Evolutionary conservation across 2,329 filamentous ascomycete species (phyloP), one percentile per base, ranked within the genome.

Genomic region (Pseudocercospora crystallina): DNA sequence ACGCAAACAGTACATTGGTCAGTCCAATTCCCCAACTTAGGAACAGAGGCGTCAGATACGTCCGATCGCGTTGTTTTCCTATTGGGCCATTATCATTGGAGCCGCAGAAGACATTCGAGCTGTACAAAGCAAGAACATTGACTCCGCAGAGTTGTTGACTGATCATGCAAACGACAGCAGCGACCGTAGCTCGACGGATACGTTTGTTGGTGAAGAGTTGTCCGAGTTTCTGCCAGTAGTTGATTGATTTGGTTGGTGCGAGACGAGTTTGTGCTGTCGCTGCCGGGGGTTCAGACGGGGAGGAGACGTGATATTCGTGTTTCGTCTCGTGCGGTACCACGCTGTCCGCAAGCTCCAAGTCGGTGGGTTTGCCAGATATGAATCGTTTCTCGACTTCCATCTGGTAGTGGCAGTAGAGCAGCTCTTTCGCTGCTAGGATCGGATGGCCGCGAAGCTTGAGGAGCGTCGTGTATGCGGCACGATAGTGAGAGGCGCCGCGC

Each of bases 21-120:
- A 66, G 26, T 3, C 63, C 65, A 13, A 65, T 59, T 2, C 64
- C 65, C 62, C 63, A 67, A 20, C 55, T 59, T 10, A 67, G 47
- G 38, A 61, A 61, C 8, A 67, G 46, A 7, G 64, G 61, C 2
- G 59, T 35, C 37, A 50, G 52, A 35, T 56, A 39, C 29, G 49
- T 40, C 14, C 47, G 13, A 14, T 44, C 31, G 26, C 47, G 34
- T 31, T 47, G 36, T 43, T 55, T 41, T 43, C 10, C 41, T 34
- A 20, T 26, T 3, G 20, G 20, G 7, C 4, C 20, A 30, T 50
- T 44, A n/a, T 33, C 26, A 17, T 37, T 44, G 29, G 42, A 26
- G n/a, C 20, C 20, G 41, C 20, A 26, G 47, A 65, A 64, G 14
- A 67, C 43, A 2, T 60, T 65, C 3, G 55, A 54, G 0, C 60